Base-by-base conservation (phyloP, 306 rosid species). In the Sicyos edulis region DNA sequence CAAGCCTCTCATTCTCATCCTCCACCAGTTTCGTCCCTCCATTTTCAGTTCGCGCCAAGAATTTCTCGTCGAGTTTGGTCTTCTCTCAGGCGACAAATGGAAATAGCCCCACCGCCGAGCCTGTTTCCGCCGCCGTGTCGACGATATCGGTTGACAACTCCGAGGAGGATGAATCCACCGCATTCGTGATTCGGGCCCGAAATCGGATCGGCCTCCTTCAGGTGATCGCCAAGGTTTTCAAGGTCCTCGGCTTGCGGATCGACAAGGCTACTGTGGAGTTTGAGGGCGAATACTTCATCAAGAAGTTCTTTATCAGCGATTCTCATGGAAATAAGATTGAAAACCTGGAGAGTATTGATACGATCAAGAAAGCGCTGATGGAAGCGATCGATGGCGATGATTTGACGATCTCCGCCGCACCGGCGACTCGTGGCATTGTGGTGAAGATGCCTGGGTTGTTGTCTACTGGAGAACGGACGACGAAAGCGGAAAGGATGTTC, bases 181-280 rank as follows among this genome's bases (percentile, higher is more conserved):
- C 77, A 7, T 84, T 86, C 81, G 85, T 84, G 50, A 84, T 88
- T 74, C 88, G 88, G 0, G 86, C 91, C 40, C 86, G 85, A 40
- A 86, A 79, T 81, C 83, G 84, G 53, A 88, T 86, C 72, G 91
- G 95, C 40, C 88, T 88, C 51, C 91, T 88, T 74, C 88, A 82
- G 74, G 79, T 88, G 76, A 82, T 86, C 75, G 78, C 88, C 72
- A 83, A 87, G 72, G 89, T 86, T 54, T 88, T 88, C 83, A 81
- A 77, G 65, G 84, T 86, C 83, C 90, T 88, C 74, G 87, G 91
- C 54, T 90, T 88, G 75, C 72, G 22, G 7, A 79, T 88, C 17
- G 93, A 88, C 70, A 83, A 80, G 50, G 93, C 93, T 64, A 84
- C 81, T 2, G 85, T 88, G 1, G 91, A 88, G 63, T 86, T 84